Conservation (phyloP, 2,329 filamentous ascomycete genomes). For the Davidsoniella neocaledoniae region DNA sequence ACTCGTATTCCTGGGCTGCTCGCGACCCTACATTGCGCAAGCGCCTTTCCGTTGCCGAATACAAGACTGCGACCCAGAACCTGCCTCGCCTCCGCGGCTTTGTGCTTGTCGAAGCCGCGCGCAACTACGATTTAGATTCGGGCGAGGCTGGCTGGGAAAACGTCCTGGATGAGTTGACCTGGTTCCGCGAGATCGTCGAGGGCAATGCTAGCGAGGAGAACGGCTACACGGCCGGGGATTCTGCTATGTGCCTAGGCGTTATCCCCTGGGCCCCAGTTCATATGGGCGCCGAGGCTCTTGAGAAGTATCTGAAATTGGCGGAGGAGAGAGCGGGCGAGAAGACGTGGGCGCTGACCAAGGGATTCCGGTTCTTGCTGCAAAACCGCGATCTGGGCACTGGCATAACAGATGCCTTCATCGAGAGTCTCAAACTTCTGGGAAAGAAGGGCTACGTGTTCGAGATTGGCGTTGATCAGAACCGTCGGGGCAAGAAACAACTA, state of each 20-base stretch:
- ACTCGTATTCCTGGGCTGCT: constrained; percentile 53
- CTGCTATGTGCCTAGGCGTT: constrained; percentile 47
- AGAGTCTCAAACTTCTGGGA: constrained; percentile 47
- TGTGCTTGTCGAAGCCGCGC: constrained; percentile 71
- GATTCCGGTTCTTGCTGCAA: constrained; percentile 72
- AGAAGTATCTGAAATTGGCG: constrained; percentile 46
- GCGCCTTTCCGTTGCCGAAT: constrained; percentile 49
- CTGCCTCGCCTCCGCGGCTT: constrained; percentile 43
- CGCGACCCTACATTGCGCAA: constrained; percentile 41
- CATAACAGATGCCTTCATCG: constrained; percentile 46
- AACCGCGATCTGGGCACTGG: constrained; percentile 53
- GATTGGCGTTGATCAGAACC: constrained; percentile 64
- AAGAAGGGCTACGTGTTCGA: constrained; percentile 56
- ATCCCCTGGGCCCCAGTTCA: constrained; percentile 79
- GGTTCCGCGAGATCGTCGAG: constrained; percentile 47
- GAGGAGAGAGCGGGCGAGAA: constrained; percentile 41
- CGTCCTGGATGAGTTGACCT: constrained; percentile 56
- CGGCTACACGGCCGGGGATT: constrained; percentile 32
- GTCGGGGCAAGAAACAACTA: constrained; percentile 57
- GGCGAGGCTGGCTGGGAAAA: constrained; percentile 42
- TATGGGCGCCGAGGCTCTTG: constrained; percentile 40
- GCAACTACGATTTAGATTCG: constrained; percentile 40
- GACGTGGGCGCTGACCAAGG: constrained; percentile 52
- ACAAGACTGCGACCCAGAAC: constrained; percentile 29
- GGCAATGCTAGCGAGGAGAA: constrained; percentile 40